Conservation (phyloP, 2,329 filamentous ascomycete species). For the Pseudogymnoascus sp. region DNA sequence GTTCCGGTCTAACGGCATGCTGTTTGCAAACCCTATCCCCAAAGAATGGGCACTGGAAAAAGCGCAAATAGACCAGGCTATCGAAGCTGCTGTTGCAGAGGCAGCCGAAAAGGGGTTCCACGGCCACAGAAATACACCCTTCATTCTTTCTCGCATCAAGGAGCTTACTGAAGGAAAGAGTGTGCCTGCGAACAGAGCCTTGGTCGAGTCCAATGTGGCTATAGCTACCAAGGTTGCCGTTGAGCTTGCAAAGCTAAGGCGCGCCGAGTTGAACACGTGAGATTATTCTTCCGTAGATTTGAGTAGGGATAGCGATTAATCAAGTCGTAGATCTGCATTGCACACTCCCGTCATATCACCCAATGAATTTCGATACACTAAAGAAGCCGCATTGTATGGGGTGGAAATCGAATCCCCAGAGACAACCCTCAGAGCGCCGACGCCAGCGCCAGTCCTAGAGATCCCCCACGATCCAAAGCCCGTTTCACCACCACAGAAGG, state of each 20-base stretch:
- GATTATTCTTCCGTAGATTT: slow-evolving; percentile 22
- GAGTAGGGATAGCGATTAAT: slow-evolving; percentile 4
- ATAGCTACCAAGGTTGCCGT: slow-evolving; percentile 57
- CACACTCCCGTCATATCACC: slow-evolving; percentile 4
- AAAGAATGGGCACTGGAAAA: slow-evolving; percentile 51
- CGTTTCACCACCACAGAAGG: slow-evolving; percentile 13
- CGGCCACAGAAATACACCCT: slow-evolving; percentile 63
- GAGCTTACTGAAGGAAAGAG: slow-evolving; percentile 57
- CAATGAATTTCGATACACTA: slow-evolving; percentile 1
- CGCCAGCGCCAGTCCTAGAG: background rate
- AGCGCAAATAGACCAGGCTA: slow-evolving; percentile 47
- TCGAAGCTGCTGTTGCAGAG: slow-evolving; percentile 46
- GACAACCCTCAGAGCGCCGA: background rate
- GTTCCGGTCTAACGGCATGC: slow-evolving; percentile 57
- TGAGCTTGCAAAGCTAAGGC: slow-evolving; percentile 49
- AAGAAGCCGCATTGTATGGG: background rate
- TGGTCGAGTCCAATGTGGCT: slow-evolving; percentile 59
- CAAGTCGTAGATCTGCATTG: slow-evolving; percentile 6
- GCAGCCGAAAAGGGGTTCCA: slow-evolving; percentile 45
- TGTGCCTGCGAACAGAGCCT: slow-evolving; percentile 53
- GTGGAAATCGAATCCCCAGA: background rate
- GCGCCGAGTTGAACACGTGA: slow-evolving; percentile 30
- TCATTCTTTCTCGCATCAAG: slow-evolving; percentile 59
- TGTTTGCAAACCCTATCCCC: slow-evolving; percentile 79
- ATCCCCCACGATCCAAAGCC: background rate